Evolutionary conservation across 495 filamentous ascomycete species (phyloP).

Genomic region (Diplogelasinospora grovesii): DNA sequence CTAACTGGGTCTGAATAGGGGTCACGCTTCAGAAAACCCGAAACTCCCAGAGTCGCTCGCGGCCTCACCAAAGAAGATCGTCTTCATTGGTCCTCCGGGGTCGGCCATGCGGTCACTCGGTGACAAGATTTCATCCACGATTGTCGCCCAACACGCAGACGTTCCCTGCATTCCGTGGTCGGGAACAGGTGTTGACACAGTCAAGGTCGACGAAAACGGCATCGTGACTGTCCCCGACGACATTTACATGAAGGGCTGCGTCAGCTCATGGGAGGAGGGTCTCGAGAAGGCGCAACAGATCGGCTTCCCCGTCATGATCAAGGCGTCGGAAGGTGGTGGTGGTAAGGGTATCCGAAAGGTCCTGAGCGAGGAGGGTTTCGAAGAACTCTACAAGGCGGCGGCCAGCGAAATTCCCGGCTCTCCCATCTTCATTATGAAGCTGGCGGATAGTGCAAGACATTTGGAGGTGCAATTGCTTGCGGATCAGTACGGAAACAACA

Average conservation of each 20-base stretch:
- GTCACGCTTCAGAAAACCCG: conserved; percentile 98
- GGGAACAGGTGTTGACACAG: conserved; percentile 79
- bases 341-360: conserved; percentile 99
- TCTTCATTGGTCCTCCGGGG: conserved; percentile 96
- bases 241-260: conserved; percentile 87
- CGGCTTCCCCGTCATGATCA: conserved; percentile 98
- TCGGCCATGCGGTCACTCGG: conserved; percentile 98
- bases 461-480: conserved; percentile 95
- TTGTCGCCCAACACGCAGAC: conserved; percentile 94
- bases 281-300: conserved; percentile 81
- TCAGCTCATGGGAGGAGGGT: conserved; percentile 79
- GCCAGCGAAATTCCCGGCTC: conserved; percentile 98
- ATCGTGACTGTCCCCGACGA: conserved; percentile 89
- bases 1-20: conserved; percentile 48
- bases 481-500: conserved; percentile 99
- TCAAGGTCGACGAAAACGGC: conserved; percentile 68
- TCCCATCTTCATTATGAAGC: conserved; percentile 99
- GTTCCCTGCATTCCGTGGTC: conserved; percentile 99
- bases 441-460: conserved; percentile 92
- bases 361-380: conserved; percentile 76
- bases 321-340: conserved; percentile 98
- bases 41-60: conserved; percentile 92
- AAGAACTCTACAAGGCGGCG: conserved; percentile 82
- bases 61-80: conserved; percentile 92
- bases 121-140: conserved; percentile 99